A percentile compares a stretch with the other conserved stretches of the same genome.
These are phyloP conservation scores for Nakataea oryzae DNA, from an alignment of 2,329 filamentous ascomycete genomes.

Conservation along the genomic window DNA sequence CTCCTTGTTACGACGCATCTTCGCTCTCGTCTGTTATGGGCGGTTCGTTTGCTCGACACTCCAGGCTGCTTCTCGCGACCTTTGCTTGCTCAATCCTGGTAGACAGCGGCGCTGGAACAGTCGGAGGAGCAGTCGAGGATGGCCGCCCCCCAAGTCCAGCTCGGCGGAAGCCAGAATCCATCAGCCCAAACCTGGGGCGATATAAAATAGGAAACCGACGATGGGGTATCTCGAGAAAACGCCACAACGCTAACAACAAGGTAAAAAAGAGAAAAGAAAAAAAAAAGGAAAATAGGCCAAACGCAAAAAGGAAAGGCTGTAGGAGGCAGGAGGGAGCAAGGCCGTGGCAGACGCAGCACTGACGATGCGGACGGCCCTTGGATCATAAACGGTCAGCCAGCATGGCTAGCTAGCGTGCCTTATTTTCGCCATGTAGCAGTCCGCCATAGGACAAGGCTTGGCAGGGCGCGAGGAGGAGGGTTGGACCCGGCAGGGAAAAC, in stretches of 20 bases:
- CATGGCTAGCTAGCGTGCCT: too few relatives aligned
- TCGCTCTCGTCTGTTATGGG: neutral
- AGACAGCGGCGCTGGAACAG: neutral
- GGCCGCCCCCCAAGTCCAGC: constrained; percentile 3
- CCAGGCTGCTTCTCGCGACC: neutral
- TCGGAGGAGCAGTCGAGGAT: neutral
- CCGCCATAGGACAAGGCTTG: neutral
- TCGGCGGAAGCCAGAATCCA: neutral
- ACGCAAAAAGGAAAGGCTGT: neutral
- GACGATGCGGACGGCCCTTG: neutral
- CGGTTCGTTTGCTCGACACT: neutral
- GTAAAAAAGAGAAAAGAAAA: neutral
- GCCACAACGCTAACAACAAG: neutral
- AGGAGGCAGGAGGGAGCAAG: neutral
- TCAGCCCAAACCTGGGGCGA: neutral
- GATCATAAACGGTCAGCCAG: neutral
- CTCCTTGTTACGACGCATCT: neutral
- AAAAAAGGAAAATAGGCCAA: neutral
- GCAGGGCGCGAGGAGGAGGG: too few relatives aligned
- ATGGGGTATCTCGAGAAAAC: neutral
- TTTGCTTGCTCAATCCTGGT: neutral
- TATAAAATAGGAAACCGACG: neutral
- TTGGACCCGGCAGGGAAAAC: too few relatives aligned
- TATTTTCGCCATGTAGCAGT: too few relatives aligned
- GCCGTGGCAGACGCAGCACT: neutral